Percentiles rank a stretch among this genome's conserved stretches.
phyloP scores from a whole-genome alignment of 192 early-diverging fungal genomes.

The Phlyctochytrium planicorne region DNA sequence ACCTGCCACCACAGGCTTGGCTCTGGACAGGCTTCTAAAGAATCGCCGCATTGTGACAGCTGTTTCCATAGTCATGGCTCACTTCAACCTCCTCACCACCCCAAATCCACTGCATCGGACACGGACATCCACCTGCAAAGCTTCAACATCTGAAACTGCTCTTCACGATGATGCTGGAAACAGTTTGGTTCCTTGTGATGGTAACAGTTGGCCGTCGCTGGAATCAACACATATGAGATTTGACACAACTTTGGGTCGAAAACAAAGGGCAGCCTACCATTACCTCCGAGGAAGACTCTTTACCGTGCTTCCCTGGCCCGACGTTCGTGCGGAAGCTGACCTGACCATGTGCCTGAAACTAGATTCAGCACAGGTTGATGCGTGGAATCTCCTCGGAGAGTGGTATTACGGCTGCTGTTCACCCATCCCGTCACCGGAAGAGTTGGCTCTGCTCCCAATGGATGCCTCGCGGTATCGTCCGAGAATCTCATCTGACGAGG shows the following conservation, averaged over 20 bases:
- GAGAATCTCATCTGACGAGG: not conserved
- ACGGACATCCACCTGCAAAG: not conserved
- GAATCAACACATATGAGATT: constrained; percentile 16
- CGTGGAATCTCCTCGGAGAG: constrained; percentile 26
- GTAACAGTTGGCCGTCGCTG: not conserved
- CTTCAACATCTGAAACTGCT: not conserved
- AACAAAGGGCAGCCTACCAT: constrained; percentile 15
- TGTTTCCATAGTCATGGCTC: not conserved
- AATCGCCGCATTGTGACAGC: not conserved
- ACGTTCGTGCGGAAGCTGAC: constrained; percentile 20
- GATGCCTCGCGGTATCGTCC: not conserved
- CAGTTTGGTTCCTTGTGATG: not conserved
- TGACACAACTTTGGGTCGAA: constrained; percentile 11
- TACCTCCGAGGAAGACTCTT: constrained; percentile 11
- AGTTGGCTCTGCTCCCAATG: not conserved
- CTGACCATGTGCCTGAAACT: constrained; percentile 15
- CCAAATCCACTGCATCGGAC: not conserved
- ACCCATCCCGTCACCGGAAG: not conserved
- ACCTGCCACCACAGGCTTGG: not conserved
- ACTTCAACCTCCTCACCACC: constrained; percentile 4
- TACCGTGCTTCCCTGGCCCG: constrained; percentile 18
- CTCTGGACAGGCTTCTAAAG: not conserved
- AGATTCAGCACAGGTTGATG: constrained; percentile 8
- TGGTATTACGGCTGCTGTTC: constrained; percentile 17
- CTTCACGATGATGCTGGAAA: not conserved